Evolutionary conservation across 2,329 filamentous ascomycete species (phyloP).

Genomic region (Akanthomyces muscarius): DNA sequence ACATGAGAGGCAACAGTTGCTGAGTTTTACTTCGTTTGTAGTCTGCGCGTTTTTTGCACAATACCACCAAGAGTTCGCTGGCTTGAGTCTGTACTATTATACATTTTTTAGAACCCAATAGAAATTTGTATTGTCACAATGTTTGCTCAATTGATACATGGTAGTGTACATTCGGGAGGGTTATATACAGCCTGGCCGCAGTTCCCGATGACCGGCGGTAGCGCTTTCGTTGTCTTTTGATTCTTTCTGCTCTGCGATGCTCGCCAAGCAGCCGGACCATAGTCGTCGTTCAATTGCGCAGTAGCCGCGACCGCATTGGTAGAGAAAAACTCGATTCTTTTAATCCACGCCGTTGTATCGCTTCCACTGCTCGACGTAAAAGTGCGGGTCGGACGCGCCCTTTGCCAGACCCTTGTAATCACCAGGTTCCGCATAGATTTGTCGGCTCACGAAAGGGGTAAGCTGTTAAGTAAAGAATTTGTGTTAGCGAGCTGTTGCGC

Average conservation of each 20-base stretch:
- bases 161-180: constrained; percentile 12
- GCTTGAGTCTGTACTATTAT: background rate
- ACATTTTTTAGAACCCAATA: background rate
- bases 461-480: constrained; percentile 49
- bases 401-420: constrained; percentile 48
- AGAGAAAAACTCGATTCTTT: constrained; percentile 19
- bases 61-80: background rate
- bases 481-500: background rate
- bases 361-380: constrained; percentile 66
- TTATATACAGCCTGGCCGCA: constrained; percentile 23
- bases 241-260: background rate
- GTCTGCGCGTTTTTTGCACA: background rate
- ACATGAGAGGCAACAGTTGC: background rate
- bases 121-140: background rate
- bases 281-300: constrained; percentile 2
- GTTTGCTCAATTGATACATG: constrained; percentile 1
- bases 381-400: constrained; percentile 57
- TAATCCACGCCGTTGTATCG: constrained; percentile 59
- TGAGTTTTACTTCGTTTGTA: background rate
- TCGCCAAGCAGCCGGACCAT: too few relatives aligned
- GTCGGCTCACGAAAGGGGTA: constrained; percentile 70
- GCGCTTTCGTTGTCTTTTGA: constrained; percentile 1
- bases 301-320: background rate
- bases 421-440: constrained; percentile 50
- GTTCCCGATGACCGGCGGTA: constrained; percentile 16